Base-by-base conservation (phyloP, 2,329 filamentous ascomycete genomes). In the Fonsecaea pugnacius region DNA sequence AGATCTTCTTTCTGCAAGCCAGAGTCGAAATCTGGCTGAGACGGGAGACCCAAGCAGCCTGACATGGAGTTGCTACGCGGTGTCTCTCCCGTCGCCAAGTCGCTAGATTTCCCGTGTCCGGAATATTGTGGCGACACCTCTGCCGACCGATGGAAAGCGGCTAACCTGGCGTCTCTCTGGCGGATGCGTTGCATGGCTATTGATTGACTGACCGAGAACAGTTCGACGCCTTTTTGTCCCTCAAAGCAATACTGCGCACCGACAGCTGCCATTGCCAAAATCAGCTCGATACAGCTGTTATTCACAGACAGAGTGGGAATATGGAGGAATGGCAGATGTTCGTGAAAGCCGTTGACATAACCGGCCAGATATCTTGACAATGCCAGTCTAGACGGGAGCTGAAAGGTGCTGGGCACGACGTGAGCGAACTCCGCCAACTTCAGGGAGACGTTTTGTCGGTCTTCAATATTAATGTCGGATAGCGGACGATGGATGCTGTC, bases 381-480 rank as follows among this genome's bases (percentile, higher is more conserved):
- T n/a, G 71, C 66, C 18, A 70, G 63, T 38, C 70, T 67, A 12
- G 71, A 70, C 40, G 71, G 70, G 9, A 72, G 63, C 36, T 68
- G 63, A 57, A 72, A 72, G 10, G 46, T 65, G 24, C 40, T 51
- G 16, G 69, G 67, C 10, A 70, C 52, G 10, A 66, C 58, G 43
- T 60, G 56, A 4, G 65, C 52, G 32, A 71, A 71, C 40, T 71
- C 69, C 9, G 57, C 55, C 40, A 72, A 35, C 52, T 71, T 70
- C 14, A 54, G 32, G 4, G 59, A 51, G n/a, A 71, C 64, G 35
- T 66, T 70, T 43, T 76, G 73, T 16, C 75, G 70, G 60, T 76
- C 75, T 10, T 73, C 71, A 8, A 72, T 67, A 4, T 75, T 77
- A 16, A 78, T 70, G 35, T 78, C 74, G 27, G 75, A 69, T n/a